Percentiles rank a stretch among this genome's conserved stretches.
These are phyloP conservation scores for Botryotinia calthae DNA, from an alignment of 2,329 filamentous ascomycete genomes.

Conservation along the genomic window DNA sequence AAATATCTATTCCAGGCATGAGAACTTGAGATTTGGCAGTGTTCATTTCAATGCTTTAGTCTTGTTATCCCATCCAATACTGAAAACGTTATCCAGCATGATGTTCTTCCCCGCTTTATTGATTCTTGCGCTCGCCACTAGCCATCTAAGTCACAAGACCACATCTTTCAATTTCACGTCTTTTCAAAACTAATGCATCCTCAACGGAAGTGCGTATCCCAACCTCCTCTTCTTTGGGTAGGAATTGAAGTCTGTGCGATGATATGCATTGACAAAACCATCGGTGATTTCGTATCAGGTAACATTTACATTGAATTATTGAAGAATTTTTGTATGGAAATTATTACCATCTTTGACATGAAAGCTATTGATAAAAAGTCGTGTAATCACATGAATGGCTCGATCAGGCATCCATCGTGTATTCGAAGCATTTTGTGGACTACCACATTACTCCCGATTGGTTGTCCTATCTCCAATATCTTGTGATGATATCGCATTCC, in stretches of 20 bases:
- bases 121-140: neutral
- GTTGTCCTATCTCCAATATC: neutral
- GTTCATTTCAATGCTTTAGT: neutral
- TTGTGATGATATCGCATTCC: constrained; percentile 3
- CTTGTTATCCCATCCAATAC: neutral
- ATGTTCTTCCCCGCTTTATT: neutral
- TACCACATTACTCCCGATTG: constrained; percentile 7
- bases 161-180: neutral
- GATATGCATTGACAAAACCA: neutral
- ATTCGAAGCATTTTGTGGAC: constrained; percentile 9
- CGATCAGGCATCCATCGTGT: neutral
- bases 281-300: neutral
- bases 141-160: constrained; percentile 2
- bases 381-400: constrained; percentile 17
- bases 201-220: neutral
- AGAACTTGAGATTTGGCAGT: neutral
- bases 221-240: neutral
- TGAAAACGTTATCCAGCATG: neutral
- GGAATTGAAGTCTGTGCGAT: neutral
- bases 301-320: neutral
- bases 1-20: neutral
- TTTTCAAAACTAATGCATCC: neutral
- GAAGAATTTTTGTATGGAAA: neutral
- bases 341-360: constrained; percentile 8
- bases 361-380: neutral